Evolutionary conservation across 768 basidiomycete genomes (phyloP), one percentile per base, ranked within the genome.

Genomic region (Tulasnella sp.): DNA sequence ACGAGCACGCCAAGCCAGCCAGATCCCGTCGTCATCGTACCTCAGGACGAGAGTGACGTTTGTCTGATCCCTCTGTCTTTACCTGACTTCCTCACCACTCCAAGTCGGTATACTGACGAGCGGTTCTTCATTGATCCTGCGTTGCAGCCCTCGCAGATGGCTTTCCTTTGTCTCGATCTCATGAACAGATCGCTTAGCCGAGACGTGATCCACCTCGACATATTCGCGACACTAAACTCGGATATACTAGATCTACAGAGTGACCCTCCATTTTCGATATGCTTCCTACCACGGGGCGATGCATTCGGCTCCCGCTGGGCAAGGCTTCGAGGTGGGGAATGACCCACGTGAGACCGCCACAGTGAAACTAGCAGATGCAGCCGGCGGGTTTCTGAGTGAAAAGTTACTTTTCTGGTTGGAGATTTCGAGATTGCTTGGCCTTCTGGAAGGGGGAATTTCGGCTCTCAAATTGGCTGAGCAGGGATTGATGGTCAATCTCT

Each of bases 11-110:
- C 31, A 4, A 51, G 7, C 4, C 42, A 21, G 10, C 46, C 49
- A 12, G 48, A 49, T 19, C 49, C 57, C 7, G 57, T 59, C 11
- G 27, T 59, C 21, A 30, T 50, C 21, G 19, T 45, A 15, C 29
- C 25, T 25, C 22, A 25, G 2, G 38, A 42, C 24, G 19, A 53
- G 15, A 29, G 25, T 10, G 45, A 31, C 15, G 31, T 58, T 31
- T 24, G 55, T 8, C 24, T 61, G 15, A 48, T 46, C 29, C 60
- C 60, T 42, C 57, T 30, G 1, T 61, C 60, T 19, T 61, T 61
- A 25, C 60, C 30, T 1, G 56, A 58, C 38, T 61, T 61, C 34
- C 31, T 61, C 29, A 61, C 44, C 11, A 46, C 59, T 12, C 29
- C 41, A 3, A 12, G 27, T 29, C 24, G 54, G 54, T 56, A 41